phyloP scores from a whole-genome alignment of 2,329 filamentous ascomycete species.

The Penicillium griseofulvum region DNA sequence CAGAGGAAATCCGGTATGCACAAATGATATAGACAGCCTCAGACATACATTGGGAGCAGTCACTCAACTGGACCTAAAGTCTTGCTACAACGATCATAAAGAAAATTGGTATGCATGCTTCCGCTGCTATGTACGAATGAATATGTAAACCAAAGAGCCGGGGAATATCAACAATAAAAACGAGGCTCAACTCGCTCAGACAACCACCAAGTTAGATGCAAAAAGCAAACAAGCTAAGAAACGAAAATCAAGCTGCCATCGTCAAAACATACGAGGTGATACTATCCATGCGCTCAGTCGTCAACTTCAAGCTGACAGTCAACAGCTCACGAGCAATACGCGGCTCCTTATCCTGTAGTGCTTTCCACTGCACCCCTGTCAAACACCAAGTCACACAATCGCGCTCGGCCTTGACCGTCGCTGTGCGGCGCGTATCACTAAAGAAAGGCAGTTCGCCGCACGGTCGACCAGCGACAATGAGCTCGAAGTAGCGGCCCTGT shows the following conservation, averaged over 20 bases:
- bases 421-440: slow-evolving; percentile 80
- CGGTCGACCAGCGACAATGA: slow-evolving; percentile 89
- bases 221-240: neutral
- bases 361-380: slow-evolving; percentile 67
- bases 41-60: neutral
- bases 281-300: slow-evolving; percentile 83
- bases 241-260: slow-evolving; percentile 5
- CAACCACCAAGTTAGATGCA: slow-evolving; percentile 8
- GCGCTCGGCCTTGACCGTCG: slow-evolving; percentile 78
- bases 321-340: slow-evolving; percentile 82
- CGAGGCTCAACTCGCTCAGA: neutral
- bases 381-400: slow-evolving; percentile 82
- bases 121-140: neutral
- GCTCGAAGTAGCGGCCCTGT: slow-evolving; percentile 84
- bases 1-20: too few relatives aligned
- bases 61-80: neutral
- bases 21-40: neutral
- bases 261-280: slow-evolving; percentile 55
- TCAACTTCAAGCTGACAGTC: slow-evolving; percentile 85
- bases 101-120: neutral
- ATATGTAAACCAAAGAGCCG: neutral
- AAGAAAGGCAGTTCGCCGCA: slow-evolving; percentile 97
- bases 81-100: neutral
- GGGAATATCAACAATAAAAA: neutral
- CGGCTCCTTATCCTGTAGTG: slow-evolving; percentile 67